Conservation (phyloP, 495 filamentous ascomycete species). For the Letharia columbiana region DNA sequence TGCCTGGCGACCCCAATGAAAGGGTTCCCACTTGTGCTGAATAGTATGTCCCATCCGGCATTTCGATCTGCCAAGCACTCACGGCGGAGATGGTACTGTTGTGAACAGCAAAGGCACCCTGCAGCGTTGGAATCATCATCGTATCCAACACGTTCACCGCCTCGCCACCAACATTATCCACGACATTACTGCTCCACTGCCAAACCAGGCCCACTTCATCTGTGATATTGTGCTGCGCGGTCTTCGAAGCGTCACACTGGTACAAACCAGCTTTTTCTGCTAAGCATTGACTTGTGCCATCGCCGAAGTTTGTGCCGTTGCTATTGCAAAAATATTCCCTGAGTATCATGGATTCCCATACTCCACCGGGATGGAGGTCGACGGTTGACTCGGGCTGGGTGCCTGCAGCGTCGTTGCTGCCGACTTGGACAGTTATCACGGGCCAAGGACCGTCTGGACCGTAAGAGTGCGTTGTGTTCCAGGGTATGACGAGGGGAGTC, state of each 20-base stretch:
- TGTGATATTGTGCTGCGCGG: constrained; percentile 4
- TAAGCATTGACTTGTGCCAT: not conserved
- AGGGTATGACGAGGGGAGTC: constrained; percentile 5
- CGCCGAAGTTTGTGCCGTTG: not conserved
- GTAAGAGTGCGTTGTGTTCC: constrained; percentile 19
- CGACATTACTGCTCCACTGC: constrained; percentile 6
- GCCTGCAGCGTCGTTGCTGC: not conserved
- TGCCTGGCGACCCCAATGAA: constrained; percentile 12
- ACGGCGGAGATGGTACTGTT: constrained; percentile 9
- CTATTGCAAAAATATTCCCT: not conserved
- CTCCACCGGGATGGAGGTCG: constrained; percentile 18
- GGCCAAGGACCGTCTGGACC: constrained; percentile 22
- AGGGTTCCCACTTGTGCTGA: constrained; percentile 14
- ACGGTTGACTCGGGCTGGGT: constrained; percentile 2
- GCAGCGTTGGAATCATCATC: constrained; percentile 7
- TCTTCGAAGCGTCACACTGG: not conserved
- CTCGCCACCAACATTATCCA: not conserved
- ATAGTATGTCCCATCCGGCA: constrained; percentile 15
- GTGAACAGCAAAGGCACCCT: constrained; percentile 1
- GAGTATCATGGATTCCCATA: constrained; percentile 10
- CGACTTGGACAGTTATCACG: constrained; percentile 16
- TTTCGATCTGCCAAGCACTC: constrained; percentile 4
- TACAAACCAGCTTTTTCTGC: constrained; percentile 14
- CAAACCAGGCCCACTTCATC: not conserved
- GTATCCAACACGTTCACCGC: constrained; percentile 13